Conservation (phyloP, 2,329 filamentous ascomycete species). For the Phyllosticta citriasiana region DNA sequence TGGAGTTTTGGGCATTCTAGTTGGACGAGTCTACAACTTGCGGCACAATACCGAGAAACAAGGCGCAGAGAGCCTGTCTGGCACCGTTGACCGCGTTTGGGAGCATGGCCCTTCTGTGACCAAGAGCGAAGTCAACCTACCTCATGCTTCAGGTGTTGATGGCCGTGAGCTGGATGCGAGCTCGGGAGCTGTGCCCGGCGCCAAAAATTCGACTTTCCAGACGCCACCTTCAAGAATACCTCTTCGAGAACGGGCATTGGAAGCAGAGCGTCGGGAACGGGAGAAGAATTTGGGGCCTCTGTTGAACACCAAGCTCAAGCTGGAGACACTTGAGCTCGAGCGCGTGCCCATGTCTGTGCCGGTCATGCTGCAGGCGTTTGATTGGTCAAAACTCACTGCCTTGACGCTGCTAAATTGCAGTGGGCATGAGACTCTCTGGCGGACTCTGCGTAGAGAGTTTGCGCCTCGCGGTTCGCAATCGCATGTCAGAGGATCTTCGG, state of each 20-base stretch:
- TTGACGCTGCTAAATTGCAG: constrained; percentile 66
- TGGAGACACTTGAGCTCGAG: constrained; percentile 68
- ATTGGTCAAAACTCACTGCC: constrained; percentile 63
- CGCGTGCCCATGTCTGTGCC: constrained; percentile 62
- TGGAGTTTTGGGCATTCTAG: constrained; percentile 57
- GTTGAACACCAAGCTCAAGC: constrained; percentile 48
- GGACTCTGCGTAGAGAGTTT: constrained; percentile 51
- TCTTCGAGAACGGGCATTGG: not conserved
- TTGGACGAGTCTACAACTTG: constrained; percentile 57
- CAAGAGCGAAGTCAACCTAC: constrained; percentile 7
- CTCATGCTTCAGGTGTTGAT: not conserved
- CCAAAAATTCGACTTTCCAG: not conserved
- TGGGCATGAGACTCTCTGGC: constrained; percentile 67
- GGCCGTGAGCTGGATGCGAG: constrained; percentile 4
- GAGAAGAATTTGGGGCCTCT: constrained; percentile 24
- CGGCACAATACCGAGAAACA: constrained; percentile 25
- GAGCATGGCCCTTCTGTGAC: constrained; percentile 1
- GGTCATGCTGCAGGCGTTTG: constrained; percentile 59
- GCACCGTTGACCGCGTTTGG: not conserved
- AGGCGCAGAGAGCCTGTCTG: not conserved
- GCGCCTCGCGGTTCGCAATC: constrained; percentile 27
- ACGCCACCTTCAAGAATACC: not conserved
- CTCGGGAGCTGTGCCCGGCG: not conserved
- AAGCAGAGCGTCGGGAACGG: constrained; percentile 2
- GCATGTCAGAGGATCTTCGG: constrained; percentile 23